Conservation (phyloP, 2,329 filamentous ascomycete genomes). For the Trichoderma sp. region DNA sequence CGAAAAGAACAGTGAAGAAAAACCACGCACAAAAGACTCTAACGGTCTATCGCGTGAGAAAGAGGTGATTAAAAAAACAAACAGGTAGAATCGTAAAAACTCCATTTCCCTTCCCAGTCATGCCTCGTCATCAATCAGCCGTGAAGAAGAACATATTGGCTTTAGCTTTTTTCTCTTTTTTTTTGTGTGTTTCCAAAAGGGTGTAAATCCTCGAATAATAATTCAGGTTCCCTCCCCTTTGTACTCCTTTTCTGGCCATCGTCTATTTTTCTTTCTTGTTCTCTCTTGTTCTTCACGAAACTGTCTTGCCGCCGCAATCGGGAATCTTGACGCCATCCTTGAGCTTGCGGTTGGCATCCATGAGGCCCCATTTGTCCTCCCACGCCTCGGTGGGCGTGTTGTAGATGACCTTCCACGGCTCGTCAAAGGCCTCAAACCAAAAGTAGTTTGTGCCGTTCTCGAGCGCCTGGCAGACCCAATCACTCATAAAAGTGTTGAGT, state of each 20-base stretch:
- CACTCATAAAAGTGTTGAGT: conserved; percentile 83
- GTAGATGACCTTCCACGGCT: conserved; percentile 87
- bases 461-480: conserved; percentile 82
- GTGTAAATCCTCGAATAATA: too few relatives aligned
- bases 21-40: not conserved
- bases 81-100: not conserved
- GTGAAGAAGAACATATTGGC: not conserved
- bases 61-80: not conserved
- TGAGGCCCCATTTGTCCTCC: conserved; percentile 95
- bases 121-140: conserved; percentile 13
- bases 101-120: conserved; percentile 8
- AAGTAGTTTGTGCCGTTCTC: conserved; percentile 89
- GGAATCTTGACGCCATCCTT: conserved; percentile 86
- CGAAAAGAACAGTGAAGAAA: not conserved
- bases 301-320: conserved; percentile 77
- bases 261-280: too few relatives aligned
- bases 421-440: conserved; percentile 97
- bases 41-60: not conserved
- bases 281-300: conserved; percentile 37
- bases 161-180: too few relatives aligned
- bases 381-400: conserved; percentile 72
- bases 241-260: too few relatives aligned
- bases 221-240: too few relatives aligned
- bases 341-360: conserved; percentile 82
- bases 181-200: too few relatives aligned